A percentile compares a stretch with the other conserved stretches of the same genome.
phyloP scores from a whole-genome alignment of 1,284 basidiomycete species.

The Cerioporus squamosus region DNA sequence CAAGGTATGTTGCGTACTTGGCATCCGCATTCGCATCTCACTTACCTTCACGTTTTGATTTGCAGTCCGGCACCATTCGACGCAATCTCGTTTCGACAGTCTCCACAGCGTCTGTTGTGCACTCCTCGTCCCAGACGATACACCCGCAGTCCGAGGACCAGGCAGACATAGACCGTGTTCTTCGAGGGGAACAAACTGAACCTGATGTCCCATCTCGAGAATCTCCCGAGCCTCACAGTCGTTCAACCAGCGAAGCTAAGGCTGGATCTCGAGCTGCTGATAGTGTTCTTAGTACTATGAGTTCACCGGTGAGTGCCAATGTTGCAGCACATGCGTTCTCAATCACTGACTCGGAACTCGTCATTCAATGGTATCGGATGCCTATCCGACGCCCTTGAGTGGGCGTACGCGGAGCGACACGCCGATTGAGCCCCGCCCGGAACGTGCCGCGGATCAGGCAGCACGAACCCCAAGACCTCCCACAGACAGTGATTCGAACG shows the following conservation, averaged over 20 bases:
- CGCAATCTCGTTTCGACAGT: too few relatives aligned
- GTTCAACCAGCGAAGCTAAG: too few relatives aligned
- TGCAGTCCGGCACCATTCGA: too few relatives aligned
- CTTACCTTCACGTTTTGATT: too few relatives aligned
- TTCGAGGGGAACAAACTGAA: too few relatives aligned
- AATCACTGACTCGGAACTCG: not conserved
- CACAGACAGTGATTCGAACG: not conserved
- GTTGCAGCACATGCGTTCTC: not conserved
- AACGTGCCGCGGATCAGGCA: not conserved
- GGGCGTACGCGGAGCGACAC: not conserved
- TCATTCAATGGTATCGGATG: not conserved
- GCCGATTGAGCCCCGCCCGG: not conserved
- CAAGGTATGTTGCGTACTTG: too few relatives aligned
- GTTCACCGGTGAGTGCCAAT: not conserved
- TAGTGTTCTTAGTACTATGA: not conserved
- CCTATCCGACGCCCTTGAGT: not conserved
- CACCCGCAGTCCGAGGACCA: too few relatives aligned
- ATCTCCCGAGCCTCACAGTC: not conserved
- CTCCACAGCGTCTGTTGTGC: too few relatives aligned
- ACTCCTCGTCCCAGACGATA: too few relatives aligned
- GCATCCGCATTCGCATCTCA: too few relatives aligned
- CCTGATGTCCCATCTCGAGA: too few relatives aligned
- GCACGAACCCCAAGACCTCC: not conserved
- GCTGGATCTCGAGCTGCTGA: not conserved
- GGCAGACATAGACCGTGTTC: too few relatives aligned